Evolutionary conservation across 805 yeast genomes (phyloP), one percentile per base, ranked within the genome.

Genomic region (Saturnispora besseyi): DNA sequence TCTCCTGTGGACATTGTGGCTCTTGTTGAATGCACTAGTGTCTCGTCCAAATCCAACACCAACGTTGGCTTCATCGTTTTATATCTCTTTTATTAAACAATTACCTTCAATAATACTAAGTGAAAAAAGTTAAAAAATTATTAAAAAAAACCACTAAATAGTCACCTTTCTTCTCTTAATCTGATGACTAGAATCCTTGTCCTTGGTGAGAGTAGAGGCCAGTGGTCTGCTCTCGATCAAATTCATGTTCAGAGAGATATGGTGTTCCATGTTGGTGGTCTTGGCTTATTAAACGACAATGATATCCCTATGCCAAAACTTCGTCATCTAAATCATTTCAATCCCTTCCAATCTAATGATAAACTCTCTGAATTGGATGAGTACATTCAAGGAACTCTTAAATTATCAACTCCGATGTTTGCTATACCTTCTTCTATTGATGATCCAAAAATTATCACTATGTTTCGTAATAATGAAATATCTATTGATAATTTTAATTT

Each of bases 291-390:
- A 24, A 13, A 21, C 11, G 34, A 30, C 9, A 12, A 9, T 11
- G 41, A 26, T 11, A 37, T 45, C 13, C 47, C 47, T 2, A 26
- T 18, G n/a, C 47, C 41, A 28, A 45, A 37, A 29, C 37, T 45
- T n/a, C 33, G 50, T 10, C 50, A 47, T 33, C 34, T 41, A 30
- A 28, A 13, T 13, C 48, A 45, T 31, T 45, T 45, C n/a, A 33
- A 98, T 91, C 61, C 93, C 97, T 66, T 91, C 98, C 29, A 91
- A 74, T 62, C 90, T 97, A 22, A 91, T 70, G 1, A 90, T 83
- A 31, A 91, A 37, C 68, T 82, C 13, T 76, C 82, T 22, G 84
- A 82, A 55, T 63, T 81, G 42, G 68, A 75, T 41, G 62, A 67
- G 44, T 79, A 75, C 49, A 57, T 81, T 8, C 57, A 59, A 49